Conservation (phyloP, 225 moss, liverwort and hornwort species). For the Antitrichia curtipendula region DNA sequence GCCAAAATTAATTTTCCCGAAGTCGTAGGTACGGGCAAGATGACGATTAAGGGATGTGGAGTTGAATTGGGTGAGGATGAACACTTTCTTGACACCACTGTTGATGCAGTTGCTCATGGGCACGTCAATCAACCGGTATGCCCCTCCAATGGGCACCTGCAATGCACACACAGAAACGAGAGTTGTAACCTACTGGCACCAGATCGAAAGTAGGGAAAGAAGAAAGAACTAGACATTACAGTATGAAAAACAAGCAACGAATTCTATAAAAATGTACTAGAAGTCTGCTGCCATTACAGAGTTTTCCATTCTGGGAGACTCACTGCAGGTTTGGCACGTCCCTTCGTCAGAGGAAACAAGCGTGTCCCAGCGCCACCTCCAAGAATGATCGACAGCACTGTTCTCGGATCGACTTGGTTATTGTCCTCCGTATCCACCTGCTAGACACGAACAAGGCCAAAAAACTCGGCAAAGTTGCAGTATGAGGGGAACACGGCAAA, state of each 20-base stretch:
- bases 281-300: not conserved
- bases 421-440: slow-evolving; percentile 4
- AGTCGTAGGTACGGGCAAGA: slow-evolving; percentile 41
- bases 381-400: slow-evolving; percentile 22
- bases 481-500: not conserved
- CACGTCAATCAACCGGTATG: slow-evolving; percentile 40
- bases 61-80: slow-evolving; percentile 49
- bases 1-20: slow-evolving; percentile 39
- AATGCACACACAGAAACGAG: not conserved
- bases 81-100: slow-evolving; percentile 45
- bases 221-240: no score
- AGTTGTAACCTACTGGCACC: not conserved
- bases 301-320: not conserved
- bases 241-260: not conserved
- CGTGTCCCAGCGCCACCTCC: slow-evolving; percentile 28
- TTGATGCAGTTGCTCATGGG: slow-evolving; percentile 61
- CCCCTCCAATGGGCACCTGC: slow-evolving; percentile 44
- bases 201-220: no score
- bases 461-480: not conserved
- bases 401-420: slow-evolving; percentile 12
- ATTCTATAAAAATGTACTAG: not conserved
- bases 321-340: slow-evolving; percentile 32
- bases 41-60: slow-evolving; percentile 44
- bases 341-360: slow-evolving; percentile 10
- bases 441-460: not conserved